A percentile compares a stretch with the other conserved stretches of the same genome.
Conservation (phyloP, 768 basidiomycete species). For the Gautieria morchelliformis region DNA sequence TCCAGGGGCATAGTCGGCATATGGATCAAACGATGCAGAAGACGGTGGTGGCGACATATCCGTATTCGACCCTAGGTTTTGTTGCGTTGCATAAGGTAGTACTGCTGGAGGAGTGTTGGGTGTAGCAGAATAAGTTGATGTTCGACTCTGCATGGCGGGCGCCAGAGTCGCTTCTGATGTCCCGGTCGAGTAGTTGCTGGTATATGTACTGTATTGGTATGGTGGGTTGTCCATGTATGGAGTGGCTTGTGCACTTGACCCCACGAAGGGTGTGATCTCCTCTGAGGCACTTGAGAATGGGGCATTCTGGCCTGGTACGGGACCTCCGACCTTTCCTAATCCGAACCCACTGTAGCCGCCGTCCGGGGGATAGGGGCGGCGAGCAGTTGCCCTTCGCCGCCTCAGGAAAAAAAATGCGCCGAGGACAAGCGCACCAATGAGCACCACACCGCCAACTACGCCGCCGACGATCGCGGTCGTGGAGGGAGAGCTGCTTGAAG, state of each 20-base stretch:
- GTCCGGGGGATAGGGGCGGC: not conserved
- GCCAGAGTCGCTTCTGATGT: not conserved
- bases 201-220: not conserved
- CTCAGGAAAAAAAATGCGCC: constrained; percentile 15
- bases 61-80: not conserved
- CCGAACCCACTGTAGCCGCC: not conserved
- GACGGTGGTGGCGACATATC: not conserved
- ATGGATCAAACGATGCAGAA: not conserved
- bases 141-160: not conserved
- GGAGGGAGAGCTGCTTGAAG: not conserved
- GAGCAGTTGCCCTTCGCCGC: not conserved
- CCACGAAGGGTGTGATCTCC: not conserved
- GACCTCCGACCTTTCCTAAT: not conserved
- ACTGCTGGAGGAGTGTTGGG: not conserved
- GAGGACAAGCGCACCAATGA: constrained; percentile 20
- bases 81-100: not conserved
- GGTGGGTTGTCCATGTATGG: not conserved
- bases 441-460: constrained; percentile 21
- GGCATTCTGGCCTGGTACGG: not conserved
- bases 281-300: not conserved
- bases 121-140: not conserved
- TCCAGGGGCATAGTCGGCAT: not conserved
- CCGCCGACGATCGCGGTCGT: constrained; percentile 16
- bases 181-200: not conserved
- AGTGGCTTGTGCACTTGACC: not conserved